Conservation (phyloP, 2,329 filamentous ascomycete genomes). For the Plenodomus biglobosus region DNA sequence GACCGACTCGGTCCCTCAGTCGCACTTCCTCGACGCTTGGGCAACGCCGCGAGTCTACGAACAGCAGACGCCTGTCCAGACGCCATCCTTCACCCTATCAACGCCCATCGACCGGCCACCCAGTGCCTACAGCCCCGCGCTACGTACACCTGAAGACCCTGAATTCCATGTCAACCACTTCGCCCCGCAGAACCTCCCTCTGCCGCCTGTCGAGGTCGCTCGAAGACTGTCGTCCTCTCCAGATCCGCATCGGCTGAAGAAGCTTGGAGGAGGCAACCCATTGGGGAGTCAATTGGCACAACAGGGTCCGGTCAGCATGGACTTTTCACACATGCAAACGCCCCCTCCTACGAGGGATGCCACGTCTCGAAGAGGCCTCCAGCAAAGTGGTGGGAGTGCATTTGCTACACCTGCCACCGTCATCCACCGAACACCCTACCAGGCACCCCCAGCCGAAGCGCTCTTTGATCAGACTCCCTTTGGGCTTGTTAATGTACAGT, state of each 20-base stretch:
- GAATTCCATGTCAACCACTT: constrained; percentile 64
- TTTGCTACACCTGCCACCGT: constrained; percentile 43
- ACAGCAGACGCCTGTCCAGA: constrained; percentile 47
- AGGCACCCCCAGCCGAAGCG: constrained; percentile 27
- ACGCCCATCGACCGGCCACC: constrained; percentile 39
- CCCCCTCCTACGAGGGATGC: constrained; percentile 61
- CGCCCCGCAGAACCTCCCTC: constrained; percentile 55
- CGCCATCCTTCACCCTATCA: constrained; percentile 44
- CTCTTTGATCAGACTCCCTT: constrained; percentile 45
- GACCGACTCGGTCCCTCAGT: constrained; percentile 43
- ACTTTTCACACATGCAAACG: constrained; percentile 59
- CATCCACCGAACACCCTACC: constrained; percentile 45
- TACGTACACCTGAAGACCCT: constrained; percentile 44
- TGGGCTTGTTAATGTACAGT: constrained; percentile 57
- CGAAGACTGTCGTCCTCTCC: constrained; percentile 62
- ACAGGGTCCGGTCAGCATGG: constrained; percentile 39
- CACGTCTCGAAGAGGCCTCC: constrained; percentile 52
- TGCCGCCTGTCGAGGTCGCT: constrained; percentile 63
- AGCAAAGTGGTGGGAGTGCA: constrained; percentile 32
- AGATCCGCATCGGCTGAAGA: constrained; percentile 40
- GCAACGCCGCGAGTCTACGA: constrained; percentile 48
- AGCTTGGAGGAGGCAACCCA: constrained; percentile 1
- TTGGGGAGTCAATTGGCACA: constrained; percentile 18
- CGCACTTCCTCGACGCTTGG: constrained; percentile 55
- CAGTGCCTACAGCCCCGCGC: constrained; percentile 40